Evolutionary conservation across 148 eudicot species (phyloP).

Genomic region (Rhododendron mucronatum): DNA sequence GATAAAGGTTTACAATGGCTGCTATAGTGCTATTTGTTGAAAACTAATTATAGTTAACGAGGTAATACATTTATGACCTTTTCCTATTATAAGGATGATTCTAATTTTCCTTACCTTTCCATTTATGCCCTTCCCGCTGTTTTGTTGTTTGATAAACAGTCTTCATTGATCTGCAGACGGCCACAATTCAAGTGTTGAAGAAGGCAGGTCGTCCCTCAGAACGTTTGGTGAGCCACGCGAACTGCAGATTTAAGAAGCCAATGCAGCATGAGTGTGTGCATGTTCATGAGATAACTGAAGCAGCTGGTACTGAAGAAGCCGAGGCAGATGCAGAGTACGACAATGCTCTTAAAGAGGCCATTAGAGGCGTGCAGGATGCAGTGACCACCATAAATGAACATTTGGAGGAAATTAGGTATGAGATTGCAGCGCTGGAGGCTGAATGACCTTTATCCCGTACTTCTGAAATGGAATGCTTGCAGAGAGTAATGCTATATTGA

Average conservation of each 20-base stretch:
- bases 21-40: no score
- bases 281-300: conserved; percentile 85
- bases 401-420: conserved; percentile 63
- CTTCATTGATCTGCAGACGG: conserved; percentile 48
- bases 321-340: conserved; percentile 97
- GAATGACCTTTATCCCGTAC: conserved; percentile 14
- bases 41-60: no score
- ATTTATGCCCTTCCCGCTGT: not conserved
- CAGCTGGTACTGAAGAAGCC: conserved; percentile 93
- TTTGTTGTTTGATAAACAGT: not conserved
- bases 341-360: conserved; percentile 79
- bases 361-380: conserved; percentile 80
- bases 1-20: not conserved
- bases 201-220: conserved; percentile 97
- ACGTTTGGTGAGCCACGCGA: conserved; percentile 74
- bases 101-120: not conserved
- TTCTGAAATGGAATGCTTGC: not conserved
- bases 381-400: conserved; percentile 75
- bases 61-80: not conserved
- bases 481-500: not conserved
- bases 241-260: conserved; percentile 62
- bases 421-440: conserved; percentile 68
- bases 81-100: not conserved
- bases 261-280: conserved; percentile 83
- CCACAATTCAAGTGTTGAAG: conserved; percentile 82